Evolutionary conservation across 1,139 yeast genomes (phyloP).

Genomic region (Casaregolazyma lundiana): DNA sequence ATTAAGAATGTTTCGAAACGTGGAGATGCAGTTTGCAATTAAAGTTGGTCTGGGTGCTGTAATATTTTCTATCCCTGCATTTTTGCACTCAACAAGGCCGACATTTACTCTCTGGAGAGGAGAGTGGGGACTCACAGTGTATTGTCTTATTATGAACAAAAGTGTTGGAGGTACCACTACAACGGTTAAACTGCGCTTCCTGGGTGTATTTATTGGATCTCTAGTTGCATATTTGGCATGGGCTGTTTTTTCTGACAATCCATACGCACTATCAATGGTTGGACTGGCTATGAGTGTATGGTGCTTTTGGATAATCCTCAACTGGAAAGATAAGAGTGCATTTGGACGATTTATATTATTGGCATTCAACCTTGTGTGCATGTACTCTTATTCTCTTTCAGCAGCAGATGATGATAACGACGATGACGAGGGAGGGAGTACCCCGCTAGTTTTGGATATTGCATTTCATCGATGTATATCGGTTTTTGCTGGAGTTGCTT

Average conservation of each 20-base stretch:
- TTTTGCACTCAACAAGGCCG: slow-evolving; percentile 50
- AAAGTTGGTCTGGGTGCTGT: slow-evolving; percentile 78
- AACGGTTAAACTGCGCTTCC: slow-evolving; percentile 70
- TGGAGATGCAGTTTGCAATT: slow-evolving; percentile 73
- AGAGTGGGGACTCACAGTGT: slow-evolving; percentile 82
- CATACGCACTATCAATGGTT: slow-evolving; percentile 46
- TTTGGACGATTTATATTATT: slow-evolving; percentile 60
- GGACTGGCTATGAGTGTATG: slow-evolving; percentile 61
- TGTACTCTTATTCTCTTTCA: slow-evolving; percentile 69
- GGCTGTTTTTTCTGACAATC: slow-evolving; percentile 55
- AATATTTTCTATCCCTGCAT: slow-evolving; percentile 63
- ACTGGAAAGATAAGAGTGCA: slow-evolving; percentile 51
- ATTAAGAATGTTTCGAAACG: slow-evolving; percentile 45
- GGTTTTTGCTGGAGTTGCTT: slow-evolving; percentile 66
- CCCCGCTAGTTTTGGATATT: slow-evolving; percentile 67
- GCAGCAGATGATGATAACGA: slow-evolving; percentile 52
- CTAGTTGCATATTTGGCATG: slow-evolving; percentile 55
- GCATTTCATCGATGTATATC: slow-evolving; percentile 75
- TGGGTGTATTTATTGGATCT: slow-evolving; percentile 76
- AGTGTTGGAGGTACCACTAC: slow-evolving; percentile 82
- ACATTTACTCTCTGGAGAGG: slow-evolving; percentile 64
- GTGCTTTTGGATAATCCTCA: slow-evolving; percentile 64
- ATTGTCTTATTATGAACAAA: slow-evolving; percentile 79
- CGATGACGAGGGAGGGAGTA: slow-evolving; percentile 66
- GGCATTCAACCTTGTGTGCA: slow-evolving; percentile 73